phyloP scores from a whole-genome alignment of 2,329 filamentous ascomycete species.

The Aspergillus latus region DNA sequence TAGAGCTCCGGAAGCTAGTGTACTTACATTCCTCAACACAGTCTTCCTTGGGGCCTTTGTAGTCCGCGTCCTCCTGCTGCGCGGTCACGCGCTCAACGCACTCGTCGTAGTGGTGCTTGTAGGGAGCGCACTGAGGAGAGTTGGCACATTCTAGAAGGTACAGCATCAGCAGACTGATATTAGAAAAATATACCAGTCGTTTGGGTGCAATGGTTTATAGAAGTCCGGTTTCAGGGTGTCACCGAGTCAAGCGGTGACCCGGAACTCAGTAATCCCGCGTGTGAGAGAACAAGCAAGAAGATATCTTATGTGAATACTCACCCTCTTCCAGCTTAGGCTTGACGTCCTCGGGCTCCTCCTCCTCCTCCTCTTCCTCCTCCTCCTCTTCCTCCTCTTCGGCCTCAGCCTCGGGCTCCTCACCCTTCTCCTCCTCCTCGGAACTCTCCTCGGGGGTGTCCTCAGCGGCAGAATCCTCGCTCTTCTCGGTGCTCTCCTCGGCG shows the following conservation, averaged over 20 bases:
- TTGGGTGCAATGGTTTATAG: conserved; percentile 19
- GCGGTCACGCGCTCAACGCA: conserved; percentile 89
- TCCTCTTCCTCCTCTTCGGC: conserved; percentile 70
- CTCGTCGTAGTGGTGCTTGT: conserved; percentile 98
- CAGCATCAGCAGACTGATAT: conserved; percentile 13
- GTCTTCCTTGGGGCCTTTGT: conserved; percentile 79
- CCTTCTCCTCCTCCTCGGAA: conserved; percentile 53
- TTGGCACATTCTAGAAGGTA: conserved; percentile 75
- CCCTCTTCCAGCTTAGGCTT: conserved; percentile 91
- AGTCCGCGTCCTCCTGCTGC: conserved; percentile 66
- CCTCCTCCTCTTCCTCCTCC: conserved; percentile 79
- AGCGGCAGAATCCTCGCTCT: conserved; percentile 48
- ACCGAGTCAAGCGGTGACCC: not conserved
- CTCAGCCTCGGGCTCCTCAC: conserved; percentile 54
- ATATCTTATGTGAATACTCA: conserved; percentile 54
- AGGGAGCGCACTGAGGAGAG: conserved; percentile 77
- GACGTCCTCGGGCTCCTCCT: conserved; percentile 78
- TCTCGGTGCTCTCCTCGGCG: conserved; percentile 51
- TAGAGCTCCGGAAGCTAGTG: not conserved
- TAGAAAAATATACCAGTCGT: not conserved
- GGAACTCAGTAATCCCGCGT: not conserved
- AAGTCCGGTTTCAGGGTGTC: not conserved
- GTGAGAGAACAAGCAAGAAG: conserved; percentile 6
- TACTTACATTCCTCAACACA: conserved; percentile 98
- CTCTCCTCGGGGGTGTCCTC: conserved; percentile 53